Evolutionary conservation across 352 stramenopile genomes (phyloP), one percentile per base, ranked within the genome.

Genomic region (Peronospora farinosa): DNA sequence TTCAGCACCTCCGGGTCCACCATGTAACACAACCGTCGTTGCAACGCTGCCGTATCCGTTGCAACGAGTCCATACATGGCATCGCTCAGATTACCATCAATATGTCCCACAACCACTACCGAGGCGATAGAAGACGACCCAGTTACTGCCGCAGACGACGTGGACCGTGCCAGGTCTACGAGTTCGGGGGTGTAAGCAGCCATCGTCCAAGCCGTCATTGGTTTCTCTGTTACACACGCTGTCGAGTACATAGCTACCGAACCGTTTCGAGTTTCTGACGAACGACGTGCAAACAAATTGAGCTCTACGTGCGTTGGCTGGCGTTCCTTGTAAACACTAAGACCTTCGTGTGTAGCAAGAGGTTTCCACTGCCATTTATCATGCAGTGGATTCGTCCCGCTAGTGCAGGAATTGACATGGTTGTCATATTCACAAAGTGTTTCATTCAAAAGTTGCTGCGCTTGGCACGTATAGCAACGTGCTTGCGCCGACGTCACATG

Each of bases 51-150:
- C 16, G 66, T 55, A 15, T 71, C 55, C 1, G 48, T 52, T 10
- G 60, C 54, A 10, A 50, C n/a, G 32, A 76, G 47, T 10, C 69
- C 69, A 39, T 68, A 72, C 42, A 77, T 61, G 33, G 61, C 51
- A 47, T 77, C 66, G 33, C 52, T 57, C 6, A 79, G 42, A 21
- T 31, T 47, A 5, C 69, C 69, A 0, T 55, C 16, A 10, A 76
- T 16, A 6, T 67, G 54, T 1, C 69, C 69, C 8, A 54, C 60
- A 30, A 74, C 39, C 3, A 56, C 44, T 2, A 63, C 41, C 2
- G 63, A 61, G 13, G 45, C 42, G 15, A 55, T 35, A 13, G 57
- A 47, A 12, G 46, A 61, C 21, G 47, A 51, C 0, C 47, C 46
- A 0, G 45, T 38, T 5, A 49, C 36, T 11, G 35, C 51, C 23